Evolutionary conservation across 2,329 filamentous ascomycete species (phyloP).

Genomic region (Diplocarpon rosae): DNA sequence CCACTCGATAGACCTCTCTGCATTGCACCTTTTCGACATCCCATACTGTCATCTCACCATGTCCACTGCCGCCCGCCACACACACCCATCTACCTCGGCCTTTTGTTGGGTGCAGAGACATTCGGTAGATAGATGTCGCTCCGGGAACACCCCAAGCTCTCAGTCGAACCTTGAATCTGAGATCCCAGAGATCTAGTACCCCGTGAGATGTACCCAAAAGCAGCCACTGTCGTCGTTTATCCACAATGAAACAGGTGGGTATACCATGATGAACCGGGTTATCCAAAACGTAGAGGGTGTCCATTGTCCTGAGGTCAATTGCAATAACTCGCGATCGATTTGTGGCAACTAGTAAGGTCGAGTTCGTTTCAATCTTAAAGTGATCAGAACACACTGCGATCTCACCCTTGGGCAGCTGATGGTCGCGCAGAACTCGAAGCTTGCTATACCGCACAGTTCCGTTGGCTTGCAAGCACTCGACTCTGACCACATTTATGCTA

Average conservation of each 20-base stretch:
- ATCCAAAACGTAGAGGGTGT: constrained; percentile 63
- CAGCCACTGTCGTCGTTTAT: constrained; percentile 80
- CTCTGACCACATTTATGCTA: constrained; percentile 75
- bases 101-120: constrained; percentile 68
- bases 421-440: constrained; percentile 64
- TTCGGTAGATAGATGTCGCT: constrained; percentile 66
- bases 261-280: constrained; percentile 89
- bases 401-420: constrained; percentile 64
- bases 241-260: constrained; percentile 83
- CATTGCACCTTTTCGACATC: constrained; percentile 85
- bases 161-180: constrained; percentile 82
- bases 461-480: constrained; percentile 45
- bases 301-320: constrained; percentile 81
- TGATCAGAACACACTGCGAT: constrained; percentile 87
- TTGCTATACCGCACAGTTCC: constrained; percentile 66
- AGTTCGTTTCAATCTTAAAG: constrained; percentile 70
- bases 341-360: constrained; percentile 77
- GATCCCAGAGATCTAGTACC: constrained; percentile 87
- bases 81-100: constrained; percentile 77
- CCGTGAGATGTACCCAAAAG: constrained; percentile 87
- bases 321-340: constrained; percentile 75
- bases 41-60: constrained; percentile 90
- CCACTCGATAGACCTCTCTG: constrained; percentile 71
- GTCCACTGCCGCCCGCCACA: constrained; percentile 75
- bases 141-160: constrained; percentile 82